Evolutionary conservation across 805 yeast genomes (phyloP).

Genomic region (Candida methanosorbosa): DNA sequence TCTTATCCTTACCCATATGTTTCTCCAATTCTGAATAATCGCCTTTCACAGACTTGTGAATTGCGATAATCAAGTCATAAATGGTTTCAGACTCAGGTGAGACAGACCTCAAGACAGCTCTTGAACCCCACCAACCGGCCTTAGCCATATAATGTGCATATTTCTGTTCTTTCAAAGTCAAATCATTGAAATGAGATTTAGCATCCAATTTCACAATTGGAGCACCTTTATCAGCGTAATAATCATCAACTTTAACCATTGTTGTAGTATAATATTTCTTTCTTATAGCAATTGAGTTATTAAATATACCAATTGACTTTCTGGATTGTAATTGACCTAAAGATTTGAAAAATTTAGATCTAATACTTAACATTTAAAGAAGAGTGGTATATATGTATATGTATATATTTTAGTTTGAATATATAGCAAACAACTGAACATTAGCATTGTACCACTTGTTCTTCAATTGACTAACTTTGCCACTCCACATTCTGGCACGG

Average conservation of each 20-base stretch:
- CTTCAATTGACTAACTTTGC: too few species aligned
- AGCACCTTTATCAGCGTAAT: slow-evolving; percentile 51
- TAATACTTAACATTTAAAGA: neutral
- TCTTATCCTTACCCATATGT: slow-evolving; percentile 27
- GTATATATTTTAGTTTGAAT: too few species aligned
- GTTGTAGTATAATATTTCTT: neutral
- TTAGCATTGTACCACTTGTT: too few species aligned
- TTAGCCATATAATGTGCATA: slow-evolving; percentile 81
- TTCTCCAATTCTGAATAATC: slow-evolving; percentile 32
- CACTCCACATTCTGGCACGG: too few species aligned
- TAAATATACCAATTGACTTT: too few species aligned
- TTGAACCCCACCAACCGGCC: slow-evolving; percentile 79
- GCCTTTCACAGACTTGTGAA: slow-evolving; percentile 44
- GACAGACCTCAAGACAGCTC: slow-evolving; percentile 73
- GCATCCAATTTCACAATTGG: slow-evolving; percentile 69
- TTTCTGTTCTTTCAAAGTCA: slow-evolving; percentile 49
- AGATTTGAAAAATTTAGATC: too few species aligned
- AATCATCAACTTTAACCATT: slow-evolving; percentile 8
- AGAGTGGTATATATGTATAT: neutral
- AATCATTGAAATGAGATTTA: slow-evolving; percentile 55
- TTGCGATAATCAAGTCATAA: slow-evolving; percentile 55
- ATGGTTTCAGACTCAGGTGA: slow-evolving; percentile 74
- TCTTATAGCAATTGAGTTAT: neutral
- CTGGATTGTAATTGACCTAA: too few species aligned
- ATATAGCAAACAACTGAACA: too few species aligned